Conservation (phyloP, 2,329 filamentous ascomycete genomes). For the Aureobasidium sp. region DNA sequence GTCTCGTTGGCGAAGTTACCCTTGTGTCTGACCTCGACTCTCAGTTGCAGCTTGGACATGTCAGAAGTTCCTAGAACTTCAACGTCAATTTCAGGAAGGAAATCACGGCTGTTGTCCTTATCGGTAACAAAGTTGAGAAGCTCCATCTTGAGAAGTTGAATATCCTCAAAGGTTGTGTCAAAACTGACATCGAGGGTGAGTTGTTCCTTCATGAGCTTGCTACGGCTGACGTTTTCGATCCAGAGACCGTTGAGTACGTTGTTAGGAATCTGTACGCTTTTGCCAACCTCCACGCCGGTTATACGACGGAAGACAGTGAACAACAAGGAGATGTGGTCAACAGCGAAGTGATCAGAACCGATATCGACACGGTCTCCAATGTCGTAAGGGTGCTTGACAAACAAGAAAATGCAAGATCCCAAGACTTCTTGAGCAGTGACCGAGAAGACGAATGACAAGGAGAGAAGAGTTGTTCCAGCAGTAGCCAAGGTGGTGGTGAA, state of each 20-base stretch:
- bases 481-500: slow-evolving; percentile 82
- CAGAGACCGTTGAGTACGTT: slow-evolving; percentile 86
- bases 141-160: slow-evolving; percentile 76
- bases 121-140: slow-evolving; percentile 77
- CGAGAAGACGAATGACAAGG: slow-evolving; percentile 93
- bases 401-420: slow-evolving; percentile 97
- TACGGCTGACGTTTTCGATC: slow-evolving; percentile 89
- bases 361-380: slow-evolving; percentile 93
- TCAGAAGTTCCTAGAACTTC: slow-evolving; percentile 72
- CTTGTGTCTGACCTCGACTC: slow-evolving; percentile 83
- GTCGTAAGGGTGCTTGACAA: slow-evolving; percentile 97
- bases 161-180: slow-evolving; percentile 81
- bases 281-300: slow-evolving; percentile 63
- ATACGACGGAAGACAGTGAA: slow-evolving; percentile 88
- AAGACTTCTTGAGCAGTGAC: slow-evolving; percentile 89
- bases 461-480: slow-evolving; percentile 84
- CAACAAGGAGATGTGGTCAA: slow-evolving; percentile 89
- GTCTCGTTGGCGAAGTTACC: slow-evolving; percentile 59
- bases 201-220: slow-evolving; percentile 83
- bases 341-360: slow-evolving; percentile 60
- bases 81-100: slow-evolving; percentile 74
- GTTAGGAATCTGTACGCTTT: slow-evolving; percentile 68
- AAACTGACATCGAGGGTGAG: slow-evolving; percentile 75
- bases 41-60: slow-evolving; percentile 79
- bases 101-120: slow-evolving; percentile 84